Evolutionary conservation across 148 eudicot genomes (phyloP).

Genomic region (Pharnaceum exiguum): DNA sequence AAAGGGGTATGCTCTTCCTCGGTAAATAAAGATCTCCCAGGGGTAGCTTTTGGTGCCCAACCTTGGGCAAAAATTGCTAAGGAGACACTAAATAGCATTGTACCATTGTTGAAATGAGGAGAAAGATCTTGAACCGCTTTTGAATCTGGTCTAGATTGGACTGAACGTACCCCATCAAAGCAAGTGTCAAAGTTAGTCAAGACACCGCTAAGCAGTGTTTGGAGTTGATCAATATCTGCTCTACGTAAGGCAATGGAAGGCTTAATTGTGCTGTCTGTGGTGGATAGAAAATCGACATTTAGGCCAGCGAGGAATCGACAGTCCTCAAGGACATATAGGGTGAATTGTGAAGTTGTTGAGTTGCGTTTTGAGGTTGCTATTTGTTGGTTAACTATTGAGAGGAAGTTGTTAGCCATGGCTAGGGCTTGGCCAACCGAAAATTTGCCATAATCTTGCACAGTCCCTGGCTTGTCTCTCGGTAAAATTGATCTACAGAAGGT

Average conservation of each 20-base stretch:
- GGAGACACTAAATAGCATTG: constrained; percentile 20
- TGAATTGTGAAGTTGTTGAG: constrained; percentile 3
- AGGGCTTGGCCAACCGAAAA: constrained; percentile 19
- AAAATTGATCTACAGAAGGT: constrained; percentile 22
- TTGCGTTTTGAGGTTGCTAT: constrained; percentile 7
- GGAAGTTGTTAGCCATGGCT: constrained; percentile 3
- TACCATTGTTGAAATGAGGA: constrained; percentile 11
- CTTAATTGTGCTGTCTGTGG: constrained; percentile 1
- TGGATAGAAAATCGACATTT: constrained; percentile 22
- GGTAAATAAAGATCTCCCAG: no score
- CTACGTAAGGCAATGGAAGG: constrained; percentile 1
- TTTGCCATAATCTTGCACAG: constrained; percentile 15
- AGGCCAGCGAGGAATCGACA: constrained; percentile 25
- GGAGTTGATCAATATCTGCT: constrained; percentile 4
- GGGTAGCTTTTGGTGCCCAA: constrained; percentile 19
- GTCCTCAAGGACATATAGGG: constrained; percentile 26
- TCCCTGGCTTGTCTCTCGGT: neutral
- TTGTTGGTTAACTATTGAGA: constrained; percentile 8
- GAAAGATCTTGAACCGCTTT: neutral
- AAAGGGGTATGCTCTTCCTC: no score
- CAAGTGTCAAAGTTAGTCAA: constrained; percentile 39
- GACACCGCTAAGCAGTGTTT: constrained; percentile 32
- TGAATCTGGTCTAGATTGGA: neutral
- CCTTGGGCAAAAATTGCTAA: constrained; percentile 23
- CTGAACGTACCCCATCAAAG: constrained; percentile 25